Evolutionary conservation across 768 basidiomycete species (phyloP), one percentile per base, ranked within the genome.

Genomic region (Leccinellum luteum): DNA sequence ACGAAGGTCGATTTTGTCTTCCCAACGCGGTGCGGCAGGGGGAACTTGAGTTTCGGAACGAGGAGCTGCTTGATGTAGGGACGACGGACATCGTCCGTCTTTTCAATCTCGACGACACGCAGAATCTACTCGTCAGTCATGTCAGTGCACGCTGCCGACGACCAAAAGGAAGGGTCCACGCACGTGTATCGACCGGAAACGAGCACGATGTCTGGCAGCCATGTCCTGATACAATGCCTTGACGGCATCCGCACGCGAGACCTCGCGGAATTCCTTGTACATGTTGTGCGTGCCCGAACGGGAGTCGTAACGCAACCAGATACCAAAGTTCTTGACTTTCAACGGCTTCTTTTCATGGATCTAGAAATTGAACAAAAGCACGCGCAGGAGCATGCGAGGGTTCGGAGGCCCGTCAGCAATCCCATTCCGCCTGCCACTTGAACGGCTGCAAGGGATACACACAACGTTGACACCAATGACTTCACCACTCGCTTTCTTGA

Each of bases 201-300:
- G 94, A 64, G 97, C 97, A 78, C 96, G 94, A 78, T 99, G 96
- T 66, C 95, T 85, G 61, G 97, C 94, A 69, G 97, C 93, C 96
- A 99, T 98, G 78, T 98, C 96, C 80, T 98, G 96, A 86, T 98
- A 98, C 74, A 98, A 77, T 67, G 87, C 82, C 83, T 91, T 94
- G 74, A 98, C 97, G 57, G 97, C 96, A 73, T 92, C 95, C 59
- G 92, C 88, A 63, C 97, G 89, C 66, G 83, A 83, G 67, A 99
- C 88, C 69, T 98, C 96, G 71, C 94, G 92, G 90, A 92, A 98
- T 77, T 92, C 90, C 85, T 95, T 95, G 90, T 97, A 97, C 94
- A 98, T 96, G 87, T 99, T 99, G 88, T 98, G 97, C 48, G 97
- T 99, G 62, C 97, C 97, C 52, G 95, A 97, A 68, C 96, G 94